phyloP scores from a whole-genome alignment of 495 filamentous ascomycete genomes.

The Hypomontagnella monticulosa region DNA sequence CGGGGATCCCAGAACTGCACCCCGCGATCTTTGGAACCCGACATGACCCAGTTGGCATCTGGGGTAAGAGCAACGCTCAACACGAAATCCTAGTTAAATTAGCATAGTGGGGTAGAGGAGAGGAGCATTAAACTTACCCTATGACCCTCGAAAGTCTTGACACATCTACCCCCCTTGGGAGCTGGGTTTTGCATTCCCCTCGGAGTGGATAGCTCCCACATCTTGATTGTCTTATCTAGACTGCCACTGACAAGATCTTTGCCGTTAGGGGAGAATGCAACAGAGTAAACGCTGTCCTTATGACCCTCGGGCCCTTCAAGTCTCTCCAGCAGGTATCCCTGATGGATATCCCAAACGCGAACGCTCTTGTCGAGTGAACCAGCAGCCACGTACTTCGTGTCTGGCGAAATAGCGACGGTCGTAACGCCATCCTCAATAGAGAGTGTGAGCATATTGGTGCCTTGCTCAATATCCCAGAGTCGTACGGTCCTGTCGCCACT shows the following conservation, averaged over 20 bases:
- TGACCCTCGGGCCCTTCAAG: slow-evolving; percentile 88
- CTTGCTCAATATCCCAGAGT: slow-evolving; percentile 86
- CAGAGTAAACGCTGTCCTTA: slow-evolving; percentile 92
- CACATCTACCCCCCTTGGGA: slow-evolving; percentile 80
- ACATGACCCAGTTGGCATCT: slow-evolving; percentile 89
- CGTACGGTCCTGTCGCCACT: slow-evolving; percentile 89
- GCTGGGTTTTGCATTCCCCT: slow-evolving; percentile 69
- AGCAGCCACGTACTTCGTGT: slow-evolving; percentile 85
- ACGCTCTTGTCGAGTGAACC: slow-evolving; percentile 92
- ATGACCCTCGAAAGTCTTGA: slow-evolving; percentile 91
- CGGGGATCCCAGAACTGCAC: slow-evolving; percentile 94
- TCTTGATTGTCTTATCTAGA: slow-evolving; percentile 94
- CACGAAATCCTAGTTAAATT: slow-evolving; percentile 66
- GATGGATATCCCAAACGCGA: slow-evolving; percentile 85
- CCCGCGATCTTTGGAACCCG: slow-evolving; percentile 88
- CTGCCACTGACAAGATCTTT: slow-evolving; percentile 88
- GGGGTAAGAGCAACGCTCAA: slow-evolving; percentile 88
- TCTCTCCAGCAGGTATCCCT: slow-evolving; percentile 82
- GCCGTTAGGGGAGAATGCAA: slow-evolving; percentile 89
- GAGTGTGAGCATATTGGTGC: slow-evolving; percentile 76
- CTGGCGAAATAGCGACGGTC: slow-evolving; percentile 90
- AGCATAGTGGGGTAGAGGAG: slow-evolving; percentile 8
- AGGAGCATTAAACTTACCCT: slow-evolving; percentile 66
- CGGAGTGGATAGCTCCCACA: slow-evolving; percentile 85
- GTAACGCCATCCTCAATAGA: slow-evolving; percentile 92